Conservation (phyloP, 2,329 filamentous ascomycete genomes). For the Gliomastix tumulicola region DNA sequence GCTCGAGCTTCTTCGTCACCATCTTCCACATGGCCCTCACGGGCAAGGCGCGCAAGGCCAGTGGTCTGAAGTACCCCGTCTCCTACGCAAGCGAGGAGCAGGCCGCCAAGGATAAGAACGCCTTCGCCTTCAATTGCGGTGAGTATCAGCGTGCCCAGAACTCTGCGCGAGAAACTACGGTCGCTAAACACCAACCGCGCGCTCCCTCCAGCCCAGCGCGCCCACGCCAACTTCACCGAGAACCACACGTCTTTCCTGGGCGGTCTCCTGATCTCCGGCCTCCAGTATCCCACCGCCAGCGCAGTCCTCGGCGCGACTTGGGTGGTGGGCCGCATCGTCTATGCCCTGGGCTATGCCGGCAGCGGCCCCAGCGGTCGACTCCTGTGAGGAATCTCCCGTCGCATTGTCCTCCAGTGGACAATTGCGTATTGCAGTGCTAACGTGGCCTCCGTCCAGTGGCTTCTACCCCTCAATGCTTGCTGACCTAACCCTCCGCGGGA, state of each 20-base stretch:
- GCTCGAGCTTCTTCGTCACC: slow-evolving; percentile 52
- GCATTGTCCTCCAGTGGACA: too few species aligned
- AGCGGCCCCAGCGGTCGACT: slow-evolving; percentile 36
- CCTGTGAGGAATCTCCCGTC: too few species aligned
- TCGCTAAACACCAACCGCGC: too few species aligned
- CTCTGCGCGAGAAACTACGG: background rate
- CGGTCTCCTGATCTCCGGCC: slow-evolving; percentile 47
- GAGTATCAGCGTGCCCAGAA: too few species aligned
- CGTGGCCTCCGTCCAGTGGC: slow-evolving; percentile 26
- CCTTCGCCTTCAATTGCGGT: slow-evolving; percentile 57
- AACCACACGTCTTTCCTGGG: slow-evolving; percentile 47
- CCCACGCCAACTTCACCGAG: slow-evolving; percentile 59
- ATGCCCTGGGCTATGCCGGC: slow-evolving; percentile 47
- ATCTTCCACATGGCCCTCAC: slow-evolving; percentile 42
- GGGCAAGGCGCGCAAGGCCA: slow-evolving; percentile 38
- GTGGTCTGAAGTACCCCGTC: slow-evolving; percentile 49
- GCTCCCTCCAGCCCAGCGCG: slow-evolving; percentile 43
- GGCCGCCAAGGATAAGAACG: slow-evolving; percentile 45
- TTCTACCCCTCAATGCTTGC: slow-evolving; percentile 21
- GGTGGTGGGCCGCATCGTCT: slow-evolving; percentile 44
- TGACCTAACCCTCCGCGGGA: slow-evolving; percentile 30
- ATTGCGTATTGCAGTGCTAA: too few species aligned
- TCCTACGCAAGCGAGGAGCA: slow-evolving; percentile 48
- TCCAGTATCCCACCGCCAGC: slow-evolving; percentile 43
- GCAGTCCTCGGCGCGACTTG: slow-evolving; percentile 44